Evolutionary conservation across 2,329 filamentous ascomycete genomes (phyloP).

Genomic region (Ascochyta lentis): DNA sequence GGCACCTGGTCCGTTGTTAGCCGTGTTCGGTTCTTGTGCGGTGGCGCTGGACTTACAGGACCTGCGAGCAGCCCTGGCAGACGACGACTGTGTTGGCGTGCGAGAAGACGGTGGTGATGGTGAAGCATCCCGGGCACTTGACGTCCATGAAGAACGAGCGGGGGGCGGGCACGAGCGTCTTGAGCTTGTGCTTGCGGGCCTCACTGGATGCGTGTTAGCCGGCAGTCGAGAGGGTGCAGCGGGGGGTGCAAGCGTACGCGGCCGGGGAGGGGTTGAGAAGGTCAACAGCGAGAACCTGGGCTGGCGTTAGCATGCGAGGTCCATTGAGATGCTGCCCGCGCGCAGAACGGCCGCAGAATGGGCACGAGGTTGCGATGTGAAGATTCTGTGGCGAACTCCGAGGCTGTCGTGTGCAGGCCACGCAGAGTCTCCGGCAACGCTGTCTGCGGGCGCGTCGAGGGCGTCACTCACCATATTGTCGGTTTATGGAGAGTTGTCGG

Average conservation of each 20-base stretch:
- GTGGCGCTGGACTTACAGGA: constrained; percentile 63
- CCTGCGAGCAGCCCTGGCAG: constrained; percentile 98
- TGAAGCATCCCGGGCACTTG: constrained; percentile 99
- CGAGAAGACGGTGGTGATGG: constrained; percentile 99
- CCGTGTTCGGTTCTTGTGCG: constrained; percentile 12
- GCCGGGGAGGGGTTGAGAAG: constrained; percentile 98
- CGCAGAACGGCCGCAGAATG: constrained; percentile 16
- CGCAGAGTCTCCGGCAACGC: constrained; percentile 18
- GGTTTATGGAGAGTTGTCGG: constrained; percentile 43
- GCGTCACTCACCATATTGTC: constrained; percentile 50
- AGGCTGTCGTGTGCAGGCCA: constrained; percentile 43
- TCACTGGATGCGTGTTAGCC: constrained; percentile 60
- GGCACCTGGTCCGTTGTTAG: constrained; percentile 65
- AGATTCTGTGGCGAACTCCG: constrained; percentile 40
- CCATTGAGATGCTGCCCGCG: constrained; percentile 22
- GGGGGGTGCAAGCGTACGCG: constrained; percentile 56
- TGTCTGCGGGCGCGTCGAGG: constrained; percentile 19
- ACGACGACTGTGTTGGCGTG: constrained; percentile 99
- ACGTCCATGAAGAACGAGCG: constrained; percentile 99
- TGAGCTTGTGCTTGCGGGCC: constrained; percentile 99
- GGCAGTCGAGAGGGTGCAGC: constrained; percentile 18
- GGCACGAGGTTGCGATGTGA: constrained; percentile 24
- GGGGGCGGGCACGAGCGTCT: constrained; percentile 94
- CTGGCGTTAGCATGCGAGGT: constrained; percentile 19
- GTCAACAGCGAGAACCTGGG: constrained; percentile 99